Evolutionary conservation across 257 asterid genomes (phyloP).

Genomic region (Cordia subcordata): DNA sequence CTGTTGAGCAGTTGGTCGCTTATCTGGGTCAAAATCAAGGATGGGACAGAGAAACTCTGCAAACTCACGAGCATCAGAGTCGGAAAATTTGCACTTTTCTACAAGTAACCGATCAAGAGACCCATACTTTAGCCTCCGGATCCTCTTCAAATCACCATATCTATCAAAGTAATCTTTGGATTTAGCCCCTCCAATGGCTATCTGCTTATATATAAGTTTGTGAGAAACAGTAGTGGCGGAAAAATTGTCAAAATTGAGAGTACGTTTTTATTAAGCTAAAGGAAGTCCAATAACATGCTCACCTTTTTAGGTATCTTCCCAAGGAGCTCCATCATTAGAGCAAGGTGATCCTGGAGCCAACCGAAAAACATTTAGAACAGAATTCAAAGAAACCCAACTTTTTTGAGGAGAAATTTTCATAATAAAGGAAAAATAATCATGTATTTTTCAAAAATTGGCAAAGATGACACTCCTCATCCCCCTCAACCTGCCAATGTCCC

Average conservation of each 20-base stretch:
- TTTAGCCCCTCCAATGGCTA: constrained; percentile 71
- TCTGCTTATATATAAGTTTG: constrained; percentile 30
- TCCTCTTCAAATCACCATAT: constrained; percentile 93
- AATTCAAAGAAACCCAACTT: constrained; percentile 6
- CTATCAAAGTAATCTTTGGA: constrained; percentile 89
- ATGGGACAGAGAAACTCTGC: constrained; percentile 69
- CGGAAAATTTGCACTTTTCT: constrained; percentile 62
- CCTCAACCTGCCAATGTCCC: no score
- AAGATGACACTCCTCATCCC: no score
- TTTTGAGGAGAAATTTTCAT: constrained; percentile 1
- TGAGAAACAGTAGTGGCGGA: not conserved
- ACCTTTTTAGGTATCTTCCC: constrained; percentile 97
- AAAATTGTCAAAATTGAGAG: not conserved
- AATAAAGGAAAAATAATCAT: not conserved
- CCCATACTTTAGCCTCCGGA: constrained; percentile 70
- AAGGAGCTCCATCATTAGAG: constrained; percentile 95
- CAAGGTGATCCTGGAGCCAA: constrained; percentile 81
- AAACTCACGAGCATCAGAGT: constrained; percentile 62
- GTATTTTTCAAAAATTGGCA: no score
- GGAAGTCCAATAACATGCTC: constrained; percentile 14
- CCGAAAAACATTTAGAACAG: constrained; percentile 11
- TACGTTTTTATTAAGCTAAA: constrained; percentile 14
- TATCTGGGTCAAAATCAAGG: constrained; percentile 83
- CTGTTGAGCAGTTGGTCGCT: constrained; percentile 86
- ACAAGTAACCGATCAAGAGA: constrained; percentile 66